These are phyloP conservation scores for Leishmania amazonensis DNA, from an alignment of 208 protist genomes.

Conservation along the genomic window DNA sequence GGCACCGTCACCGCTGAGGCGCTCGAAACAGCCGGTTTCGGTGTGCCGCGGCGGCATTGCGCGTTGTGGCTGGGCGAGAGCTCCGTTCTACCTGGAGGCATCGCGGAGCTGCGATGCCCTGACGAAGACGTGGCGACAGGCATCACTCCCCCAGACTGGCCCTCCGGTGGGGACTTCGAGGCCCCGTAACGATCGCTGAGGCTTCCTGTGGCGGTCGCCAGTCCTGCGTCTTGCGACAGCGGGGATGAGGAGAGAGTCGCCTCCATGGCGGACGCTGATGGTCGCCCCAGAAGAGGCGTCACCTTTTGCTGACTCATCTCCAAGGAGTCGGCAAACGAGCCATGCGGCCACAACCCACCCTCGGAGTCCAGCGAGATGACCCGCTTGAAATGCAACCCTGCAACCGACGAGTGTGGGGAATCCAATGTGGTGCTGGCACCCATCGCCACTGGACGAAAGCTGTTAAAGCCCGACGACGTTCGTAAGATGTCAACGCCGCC, in stretches of 20 bases:
- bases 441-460: slow-evolving; percentile 4
- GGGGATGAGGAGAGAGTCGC: neutral
- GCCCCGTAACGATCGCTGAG: neutral
- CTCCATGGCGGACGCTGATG: slow-evolving; percentile 3
- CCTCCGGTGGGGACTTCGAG: neutral
- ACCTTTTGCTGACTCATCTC: slow-evolving; percentile 29
- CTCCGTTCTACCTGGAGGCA: neutral
- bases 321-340: slow-evolving; percentile 29
- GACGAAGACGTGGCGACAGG: slow-evolving; percentile 7
- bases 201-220: neutral
- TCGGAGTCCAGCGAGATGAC: slow-evolving; percentile 36
- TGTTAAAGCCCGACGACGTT: neutral
- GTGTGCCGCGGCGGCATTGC: slow-evolving; percentile 7
- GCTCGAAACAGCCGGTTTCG: neutral
- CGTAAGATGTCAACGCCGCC: slow-evolving; percentile 6
- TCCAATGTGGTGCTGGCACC: slow-evolving; percentile 23
- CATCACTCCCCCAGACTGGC: neutral
- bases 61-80: neutral
- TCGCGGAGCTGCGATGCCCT: neutral
- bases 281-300: slow-evolving; percentile 6
- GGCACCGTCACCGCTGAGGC: neutral
- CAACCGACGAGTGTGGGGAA: slow-evolving; percentile 23
- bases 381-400: slow-evolving; percentile 34
- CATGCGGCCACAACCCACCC: slow-evolving; percentile 22
- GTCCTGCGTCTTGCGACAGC: neutral